These are phyloP conservation scores for Spiromastix sp. DNA, from an alignment of 2,329 filamentous ascomycete genomes.

Conservation along the genomic window DNA sequence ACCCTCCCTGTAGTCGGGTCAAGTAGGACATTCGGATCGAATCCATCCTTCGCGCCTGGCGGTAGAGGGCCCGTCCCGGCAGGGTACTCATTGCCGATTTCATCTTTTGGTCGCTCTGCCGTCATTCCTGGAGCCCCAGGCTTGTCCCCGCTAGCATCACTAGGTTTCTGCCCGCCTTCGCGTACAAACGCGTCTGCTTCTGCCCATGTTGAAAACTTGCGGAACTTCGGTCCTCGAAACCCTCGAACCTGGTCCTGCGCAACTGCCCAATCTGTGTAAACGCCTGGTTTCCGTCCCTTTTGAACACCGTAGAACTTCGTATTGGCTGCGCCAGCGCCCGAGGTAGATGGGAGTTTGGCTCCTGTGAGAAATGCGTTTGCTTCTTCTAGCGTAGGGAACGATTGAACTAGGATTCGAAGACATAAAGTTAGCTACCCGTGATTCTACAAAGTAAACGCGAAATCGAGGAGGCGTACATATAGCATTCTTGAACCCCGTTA, in stretches of 20 bases:
- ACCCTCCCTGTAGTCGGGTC: slow-evolving; percentile 44
- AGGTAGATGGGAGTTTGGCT: slow-evolving; percentile 33
- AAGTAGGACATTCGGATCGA: slow-evolving; percentile 48
- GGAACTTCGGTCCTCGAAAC: slow-evolving; percentile 57
- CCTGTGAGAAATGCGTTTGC: slow-evolving; percentile 69
- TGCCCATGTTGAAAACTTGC: slow-evolving; percentile 54
- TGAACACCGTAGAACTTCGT: slow-evolving; percentile 52
- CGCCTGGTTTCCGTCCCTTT: slow-evolving; percentile 47
- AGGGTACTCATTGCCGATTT: slow-evolving; percentile 34
- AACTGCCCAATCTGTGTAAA: slow-evolving; percentile 58
- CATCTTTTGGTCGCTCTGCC: slow-evolving; percentile 31
- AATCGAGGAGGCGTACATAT: slow-evolving; percentile 46
- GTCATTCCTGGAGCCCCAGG: slow-evolving; percentile 28
- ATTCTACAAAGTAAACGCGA: not conserved
- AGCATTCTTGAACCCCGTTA: slow-evolving; percentile 55
- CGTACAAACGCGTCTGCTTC: slow-evolving; percentile 74
- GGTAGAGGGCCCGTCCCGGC: slow-evolving; percentile 48
- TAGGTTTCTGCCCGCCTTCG: slow-evolving; percentile 5
- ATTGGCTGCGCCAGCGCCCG: slow-evolving; percentile 23
- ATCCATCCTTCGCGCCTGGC: slow-evolving; percentile 48
- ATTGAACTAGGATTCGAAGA: slow-evolving; percentile 55
- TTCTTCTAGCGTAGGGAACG: slow-evolving; percentile 61
- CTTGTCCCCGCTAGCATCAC: slow-evolving; percentile 19
- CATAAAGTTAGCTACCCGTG: not conserved
- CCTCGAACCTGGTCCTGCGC: slow-evolving; percentile 65